These are phyloP conservation scores for Candida sp. DNA, from an alignment of 1,139 yeast genomes.

Conservation along the genomic window DNA sequence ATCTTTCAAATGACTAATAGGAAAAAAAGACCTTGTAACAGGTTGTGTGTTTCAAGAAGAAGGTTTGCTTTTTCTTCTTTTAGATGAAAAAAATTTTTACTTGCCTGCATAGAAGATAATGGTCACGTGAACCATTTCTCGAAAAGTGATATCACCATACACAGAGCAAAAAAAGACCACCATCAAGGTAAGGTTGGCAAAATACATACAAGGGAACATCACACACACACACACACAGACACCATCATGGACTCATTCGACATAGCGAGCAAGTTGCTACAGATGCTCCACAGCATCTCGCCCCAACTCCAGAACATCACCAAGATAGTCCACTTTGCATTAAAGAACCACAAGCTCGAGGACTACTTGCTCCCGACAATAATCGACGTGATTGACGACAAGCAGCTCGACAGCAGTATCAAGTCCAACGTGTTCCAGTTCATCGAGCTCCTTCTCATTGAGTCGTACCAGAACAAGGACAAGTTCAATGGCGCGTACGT, in stretches of 20 bases:
- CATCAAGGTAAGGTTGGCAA: neutral
- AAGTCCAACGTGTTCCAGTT: slow-evolving; percentile 73
- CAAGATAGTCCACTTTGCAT: slow-evolving; percentile 62
- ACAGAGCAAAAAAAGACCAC: neutral
- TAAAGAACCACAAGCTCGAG: slow-evolving; percentile 60
- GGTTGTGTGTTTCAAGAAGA: slow-evolving; percentile 1
- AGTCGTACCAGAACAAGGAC: slow-evolving; percentile 35
- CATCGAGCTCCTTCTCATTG: slow-evolving; percentile 59
- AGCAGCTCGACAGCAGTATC: slow-evolving; percentile 54
- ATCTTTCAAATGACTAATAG: neutral
- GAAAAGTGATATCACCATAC: neutral
- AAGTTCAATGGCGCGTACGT: slow-evolving; percentile 51
- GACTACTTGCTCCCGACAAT: slow-evolving; percentile 79
- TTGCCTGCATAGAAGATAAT: neutral
- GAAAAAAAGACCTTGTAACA: slow-evolving; percentile 1
- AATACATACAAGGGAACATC: neutral
- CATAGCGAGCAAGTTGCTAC: slow-evolving; percentile 71
- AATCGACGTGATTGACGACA: slow-evolving; percentile 63
- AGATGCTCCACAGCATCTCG: slow-evolving; percentile 59
- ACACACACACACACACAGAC: neutral
- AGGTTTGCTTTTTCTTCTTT: slow-evolving; percentile 4
- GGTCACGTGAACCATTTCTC: neutral
- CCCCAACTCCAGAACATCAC: slow-evolving; percentile 64
- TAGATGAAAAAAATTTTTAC: neutral
- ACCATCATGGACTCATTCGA: slow-evolving; percentile 75